Base-by-base conservation (phyloP, 2,329 filamentous ascomycete genomes). In the Aureobasidium namibiae region DNA sequence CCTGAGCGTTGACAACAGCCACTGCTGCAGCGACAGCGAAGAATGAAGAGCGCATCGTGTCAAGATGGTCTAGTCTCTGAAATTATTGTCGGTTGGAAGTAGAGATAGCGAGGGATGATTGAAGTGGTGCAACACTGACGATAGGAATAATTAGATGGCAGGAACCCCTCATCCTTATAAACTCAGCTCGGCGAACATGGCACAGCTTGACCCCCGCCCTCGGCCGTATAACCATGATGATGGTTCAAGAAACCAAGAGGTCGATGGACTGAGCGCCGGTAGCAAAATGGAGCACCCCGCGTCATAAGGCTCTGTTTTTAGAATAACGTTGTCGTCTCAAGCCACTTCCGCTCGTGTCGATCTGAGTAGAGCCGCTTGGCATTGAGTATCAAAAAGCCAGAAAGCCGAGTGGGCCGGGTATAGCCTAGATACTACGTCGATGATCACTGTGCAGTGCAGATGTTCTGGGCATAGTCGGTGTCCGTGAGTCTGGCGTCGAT, bases 301-400 rank as follows among this genome's bases (percentile, higher is more conserved):
- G 41, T 56, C 53, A 56, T 56, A 56, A 29, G 10, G 31, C n/a
- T 18, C 53, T 56, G 23, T 56, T 46, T 38, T 56, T 29, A 46
- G 39, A 46, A 26, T 24, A 45, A 36, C 53, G 29, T 41, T 46
- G 16, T 13, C 8, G 38, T 34, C 26, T 38, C 52, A 44, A 56
- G 52, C 52, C 53, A 56, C 39, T 46, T 29, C 41, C 53, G 53
- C 16, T 46, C 53, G 53, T 56, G 41, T 56, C 21, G 41, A 46
- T 38, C 53, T 56, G 26, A 16, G 53, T 56, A n/a, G 13, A 21
- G 21, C 10, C 21, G 33, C 38, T 56, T 24, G 52, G 52, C 52
- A 56, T 24, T 44, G 18, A 9, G n/a, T 34, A 3, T 50, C 7
- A 21, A 11, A 18, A 11, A 46, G 44, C 31, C 45, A 34, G 11